Conservation (phyloP, 1,284 basidiomycete genomes). For the Lignosus rhinocerotis region DNA sequence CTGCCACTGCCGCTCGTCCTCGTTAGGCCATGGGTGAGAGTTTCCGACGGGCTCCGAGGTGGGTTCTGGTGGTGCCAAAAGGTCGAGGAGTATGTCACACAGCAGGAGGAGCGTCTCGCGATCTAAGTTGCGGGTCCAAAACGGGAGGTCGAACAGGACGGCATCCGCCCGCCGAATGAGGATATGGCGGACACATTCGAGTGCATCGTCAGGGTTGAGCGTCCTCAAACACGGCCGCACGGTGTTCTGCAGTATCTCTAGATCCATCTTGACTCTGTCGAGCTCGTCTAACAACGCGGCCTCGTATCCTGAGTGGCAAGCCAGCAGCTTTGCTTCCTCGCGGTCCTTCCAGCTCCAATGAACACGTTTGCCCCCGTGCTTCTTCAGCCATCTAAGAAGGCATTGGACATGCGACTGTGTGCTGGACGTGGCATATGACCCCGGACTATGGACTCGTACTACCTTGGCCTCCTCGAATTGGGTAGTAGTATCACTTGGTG, state of each 20-base stretch:
- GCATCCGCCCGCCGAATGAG: conserved; percentile 7
- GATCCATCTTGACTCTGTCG: conserved; percentile 9
- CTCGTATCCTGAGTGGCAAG: neutral
- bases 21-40: neutral
- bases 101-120: neutral
- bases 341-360: conserved; percentile 8
- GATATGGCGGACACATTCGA: conserved; percentile 1
- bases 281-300: conserved; percentile 1
- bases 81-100: conserved; percentile 6
- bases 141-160: neutral
- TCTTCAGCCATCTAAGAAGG: neutral
- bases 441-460: neutral
- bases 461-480: neutral
- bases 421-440: neutral
- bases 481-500: neutral
- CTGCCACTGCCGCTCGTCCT: neutral
- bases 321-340: conserved; percentile 2
- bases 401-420: neutral
- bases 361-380: neutral
- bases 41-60: neutral
- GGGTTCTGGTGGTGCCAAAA: neutral
- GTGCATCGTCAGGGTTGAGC: neutral
- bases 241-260: conserved; percentile 1
- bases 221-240: conserved; percentile 7
- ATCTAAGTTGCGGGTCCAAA: neutral